These are phyloP conservation scores for Fraxinus sp. DNA, from an alignment of 305 asterid genomes.

Conservation along the genomic window DNA sequence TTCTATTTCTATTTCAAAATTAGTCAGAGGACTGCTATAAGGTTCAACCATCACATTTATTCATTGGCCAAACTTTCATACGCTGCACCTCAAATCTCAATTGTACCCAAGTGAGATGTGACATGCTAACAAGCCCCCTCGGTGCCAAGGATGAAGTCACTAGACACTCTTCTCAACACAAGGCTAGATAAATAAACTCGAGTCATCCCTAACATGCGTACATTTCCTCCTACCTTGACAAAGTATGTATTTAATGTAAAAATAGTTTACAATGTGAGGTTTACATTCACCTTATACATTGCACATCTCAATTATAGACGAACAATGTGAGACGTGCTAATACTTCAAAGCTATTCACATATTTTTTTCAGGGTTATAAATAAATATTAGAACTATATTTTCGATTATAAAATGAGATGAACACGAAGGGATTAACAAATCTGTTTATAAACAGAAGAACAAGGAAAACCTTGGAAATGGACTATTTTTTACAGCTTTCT, in stretches of 20 bases:
- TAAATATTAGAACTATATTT: background rate
- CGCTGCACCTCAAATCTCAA: background rate
- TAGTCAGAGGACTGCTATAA: background rate
- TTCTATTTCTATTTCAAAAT: background rate
- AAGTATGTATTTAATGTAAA: background rate
- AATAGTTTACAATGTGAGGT: background rate
- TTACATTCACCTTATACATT: background rate
- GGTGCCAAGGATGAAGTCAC: background rate
- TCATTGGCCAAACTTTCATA: background rate
- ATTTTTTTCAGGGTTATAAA: too few relatives aligned
- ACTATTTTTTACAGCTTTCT: constrained; percentile 82
- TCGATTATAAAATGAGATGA: background rate
- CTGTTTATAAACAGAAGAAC: background rate
- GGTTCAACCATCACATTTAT: background rate
- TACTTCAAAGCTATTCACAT: background rate
- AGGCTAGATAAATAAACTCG: background rate
- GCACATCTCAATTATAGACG: background rate
- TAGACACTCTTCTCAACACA: background rate
- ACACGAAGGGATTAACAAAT: background rate
- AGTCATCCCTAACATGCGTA: background rate
- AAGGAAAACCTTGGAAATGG: constrained; percentile 67
- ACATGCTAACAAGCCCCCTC: background rate
- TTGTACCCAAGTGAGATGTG: background rate
- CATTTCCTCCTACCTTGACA: background rate
- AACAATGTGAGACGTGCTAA: background rate